Evolutionary conservation across 75 land plant genomes (phyloP), one percentile per base, ranked within the genome.

Genomic region (Picea sitchensis): DNA sequence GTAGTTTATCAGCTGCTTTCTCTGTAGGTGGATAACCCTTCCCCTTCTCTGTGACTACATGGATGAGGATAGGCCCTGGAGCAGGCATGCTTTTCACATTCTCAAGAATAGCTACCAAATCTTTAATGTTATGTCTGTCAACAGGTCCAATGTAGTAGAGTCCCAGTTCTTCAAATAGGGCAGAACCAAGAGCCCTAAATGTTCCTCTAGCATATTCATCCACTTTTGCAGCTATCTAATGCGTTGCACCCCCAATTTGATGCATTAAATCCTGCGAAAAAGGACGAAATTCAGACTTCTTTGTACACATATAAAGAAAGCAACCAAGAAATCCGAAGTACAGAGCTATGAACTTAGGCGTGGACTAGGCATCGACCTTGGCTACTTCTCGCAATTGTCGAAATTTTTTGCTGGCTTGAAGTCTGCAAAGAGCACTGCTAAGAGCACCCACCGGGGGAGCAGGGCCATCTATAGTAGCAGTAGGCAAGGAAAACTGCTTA

Each of bases 341-440:
- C 9, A 75, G 59, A 75, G 3, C 58, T 56, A 56, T n/a, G 30
- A 75, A 31, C 26, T 41, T 41, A 4, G 30, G 79, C 51, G 68
- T 47, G 15, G 59, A 82, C 18, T 54, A 3, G 3, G 30, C 13
- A 3, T 20, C 75, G 15, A 95, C 98, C 98, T 96, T 96, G 47
- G 99, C 98, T 61, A 94, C 99, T 75, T 96, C 99, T 76, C 99
- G 90, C 7, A 96, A 90, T 75, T 96, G 95, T 84, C 99, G 84
- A 12, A 96, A 95, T 76, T 98, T 98, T 73, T 89, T 86, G 84
- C 94, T 94, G 5, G 98, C 92, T 69, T 96, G 99, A 76, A 96
- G 79, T 80, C 88, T 86, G 67, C 99, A 94, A 17, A 96, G 90
- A 63, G 99, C 91, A 79, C 99, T 94, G 83, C 97, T 94, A 65